Conservation (phyloP, 257 asterid genomes). For the Solanum clarkiae region DNA sequence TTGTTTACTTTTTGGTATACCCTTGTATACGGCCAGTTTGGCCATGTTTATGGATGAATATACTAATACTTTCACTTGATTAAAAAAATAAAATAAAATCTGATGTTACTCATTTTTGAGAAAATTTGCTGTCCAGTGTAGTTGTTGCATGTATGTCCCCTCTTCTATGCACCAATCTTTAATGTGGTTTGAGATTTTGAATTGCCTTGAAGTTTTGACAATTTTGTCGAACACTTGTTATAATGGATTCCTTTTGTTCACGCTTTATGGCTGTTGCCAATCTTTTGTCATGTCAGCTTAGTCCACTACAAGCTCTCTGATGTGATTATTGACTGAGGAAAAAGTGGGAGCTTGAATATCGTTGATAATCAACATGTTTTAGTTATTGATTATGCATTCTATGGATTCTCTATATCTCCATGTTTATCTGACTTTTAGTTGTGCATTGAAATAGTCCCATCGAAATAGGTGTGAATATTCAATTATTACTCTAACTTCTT, state of each 20-base stretch:
- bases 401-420: background rate
- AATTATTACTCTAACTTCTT: background rate
- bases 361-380: background rate
- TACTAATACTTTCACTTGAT: background rate
- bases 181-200: background rate
- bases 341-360: background rate
- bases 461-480: background rate
- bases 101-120: background rate
- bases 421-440: background rate
- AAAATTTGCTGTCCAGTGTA: background rate
- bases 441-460: background rate
- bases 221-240: background rate
- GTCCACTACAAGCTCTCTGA: background rate
- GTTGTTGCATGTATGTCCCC: background rate
- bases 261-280: background rate
- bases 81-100: background rate
- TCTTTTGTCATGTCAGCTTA: background rate
- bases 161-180: background rate
- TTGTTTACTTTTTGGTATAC: background rate
- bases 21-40: background rate
- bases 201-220: background rate
- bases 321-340: background rate
- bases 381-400: background rate
- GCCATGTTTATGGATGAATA: background rate
- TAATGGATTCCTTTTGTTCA: background rate